Base-by-base conservation (phyloP, 371 early-diverging fungal genomes). In the Syncephalastrum contaminatum region DNA sequence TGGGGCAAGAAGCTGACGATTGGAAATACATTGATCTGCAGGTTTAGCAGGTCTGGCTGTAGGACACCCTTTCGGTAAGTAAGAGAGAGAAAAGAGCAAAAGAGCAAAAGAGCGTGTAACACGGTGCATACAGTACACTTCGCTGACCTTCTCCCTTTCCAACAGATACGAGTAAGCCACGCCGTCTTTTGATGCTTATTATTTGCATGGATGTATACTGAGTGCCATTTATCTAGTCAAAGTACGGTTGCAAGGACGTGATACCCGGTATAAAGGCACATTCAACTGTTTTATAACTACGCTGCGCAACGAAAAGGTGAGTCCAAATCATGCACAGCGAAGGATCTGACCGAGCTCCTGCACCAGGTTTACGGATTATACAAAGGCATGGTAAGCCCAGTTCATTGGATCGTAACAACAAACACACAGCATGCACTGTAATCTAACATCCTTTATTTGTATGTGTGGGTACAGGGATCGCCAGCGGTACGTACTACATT, bases 41-140 rank as follows among this genome's bases (percentile, higher is more conserved):
- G 85, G 86, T 51, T 66, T 84, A 42, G 81, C 86, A 21, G 86
- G 86, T 25, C 60, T 86, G 36, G 75, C 79, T 48, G 83, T 83
- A 14, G 86, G 86, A 21, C 86, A 86, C 63, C 86, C 41, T 44
- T 56, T 44, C 18, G 16, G n/a, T 51, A 21, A 24, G 21, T 22
- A 21, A 25, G 3, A 25, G 25, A 25, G 25, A 25, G 3, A 25
- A 18, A 15, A 48, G 54, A 27, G 14, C 51, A 19, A 27, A 14
- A 53, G 10, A n/a, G 13, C 13, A 53, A 19, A 16, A 41, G 19
- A 39, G 13, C 22, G 48, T 24, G n/a, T 25, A 53, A 4, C 43
- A 40, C 16, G n/a, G 2, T 10, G 24, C 53, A 40, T 43, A 41
- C 15, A 24, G 7, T 15, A 39, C 48, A 48, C 16, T 36, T 22